Evolutionary conservation across 495 filamentous ascomycete genomes (phyloP).

Genomic region (Monascus purpureus): DNA sequence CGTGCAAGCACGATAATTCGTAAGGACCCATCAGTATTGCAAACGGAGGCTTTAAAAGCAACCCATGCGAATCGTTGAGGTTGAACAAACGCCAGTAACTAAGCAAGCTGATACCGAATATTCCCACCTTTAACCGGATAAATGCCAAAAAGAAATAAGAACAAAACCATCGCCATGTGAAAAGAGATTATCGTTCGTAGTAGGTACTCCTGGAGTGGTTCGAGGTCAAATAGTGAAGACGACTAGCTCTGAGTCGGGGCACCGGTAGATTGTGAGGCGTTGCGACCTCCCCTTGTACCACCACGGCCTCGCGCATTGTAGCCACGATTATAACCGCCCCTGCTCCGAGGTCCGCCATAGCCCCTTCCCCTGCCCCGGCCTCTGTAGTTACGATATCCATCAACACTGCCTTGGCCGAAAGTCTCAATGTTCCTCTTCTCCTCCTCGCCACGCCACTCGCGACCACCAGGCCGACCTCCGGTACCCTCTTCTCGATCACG

Average conservation of each 20-base stretch:
- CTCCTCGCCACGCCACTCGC: constrained; percentile 85
- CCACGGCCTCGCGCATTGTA: constrained; percentile 26
- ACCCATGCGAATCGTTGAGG: too few species aligned
- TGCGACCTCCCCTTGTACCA: constrained; percentile 22
- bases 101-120: constrained; percentile 3
- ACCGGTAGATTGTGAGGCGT: constrained; percentile 26
- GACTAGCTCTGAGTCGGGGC: constrained; percentile 25
- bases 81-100: neutral
- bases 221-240: constrained; percentile 2
- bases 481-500: constrained; percentile 72
- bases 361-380: constrained; percentile 58
- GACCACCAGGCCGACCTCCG: constrained; percentile 57
- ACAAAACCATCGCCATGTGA: too few species aligned
- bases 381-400: constrained; percentile 63
- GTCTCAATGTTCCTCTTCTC: constrained; percentile 94
- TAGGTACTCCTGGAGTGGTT: too few species aligned
- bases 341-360: constrained; percentile 29
- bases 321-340: constrained; percentile 42
- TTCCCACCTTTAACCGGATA: constrained; percentile 1
- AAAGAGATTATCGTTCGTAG: too few species aligned
- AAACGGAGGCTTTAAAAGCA: too few species aligned
- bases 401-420: constrained; percentile 95
- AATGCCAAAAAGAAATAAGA: constrained; percentile 6
- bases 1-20: too few species aligned
- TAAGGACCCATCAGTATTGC: too few species aligned